phyloP scores from a whole-genome alignment of 2,329 filamentous ascomycete genomes.

The Pseudogymnoascus sp. region DNA sequence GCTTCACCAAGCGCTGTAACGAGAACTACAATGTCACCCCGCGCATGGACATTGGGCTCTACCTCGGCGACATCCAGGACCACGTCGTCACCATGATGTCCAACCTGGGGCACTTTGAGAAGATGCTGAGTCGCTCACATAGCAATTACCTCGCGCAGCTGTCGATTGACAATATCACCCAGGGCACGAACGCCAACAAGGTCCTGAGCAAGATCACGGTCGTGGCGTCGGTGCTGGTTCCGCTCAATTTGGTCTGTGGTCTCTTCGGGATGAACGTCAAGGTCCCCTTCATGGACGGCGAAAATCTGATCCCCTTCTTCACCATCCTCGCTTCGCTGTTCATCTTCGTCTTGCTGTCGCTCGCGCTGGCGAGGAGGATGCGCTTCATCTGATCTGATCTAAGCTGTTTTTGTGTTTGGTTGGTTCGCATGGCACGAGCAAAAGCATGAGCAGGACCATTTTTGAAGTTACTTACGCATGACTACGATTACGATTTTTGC shows the following conservation, averaged over 20 bases:
- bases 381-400: slow-evolving; percentile 22
- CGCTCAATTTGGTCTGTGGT: slow-evolving; percentile 67
- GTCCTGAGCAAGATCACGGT: slow-evolving; percentile 93
- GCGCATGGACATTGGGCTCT: slow-evolving; percentile 91
- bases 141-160: slow-evolving; percentile 95
- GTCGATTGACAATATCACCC: slow-evolving; percentile 80
- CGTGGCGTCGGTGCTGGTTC: slow-evolving; percentile 89
- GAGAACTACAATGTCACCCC: slow-evolving; percentile 94
- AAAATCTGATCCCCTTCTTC: slow-evolving; percentile 47
- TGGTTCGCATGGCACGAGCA: not conserved
- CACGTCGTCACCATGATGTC: slow-evolving; percentile 99
- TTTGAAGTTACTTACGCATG: not conserved
- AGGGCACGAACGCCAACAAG: slow-evolving; percentile 81
- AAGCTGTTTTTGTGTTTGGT: not conserved
- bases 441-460: not conserved
- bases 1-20: slow-evolving; percentile 97
- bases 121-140: slow-evolving; percentile 90
- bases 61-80: slow-evolving; percentile 95
- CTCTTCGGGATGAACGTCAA: slow-evolving; percentile 81
- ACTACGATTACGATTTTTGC: not conserved
- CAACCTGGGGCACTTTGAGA: slow-evolving; percentile 91
- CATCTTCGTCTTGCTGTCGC: slow-evolving; percentile 34
- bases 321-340: slow-evolving; percentile 50
- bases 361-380: slow-evolving; percentile 21
- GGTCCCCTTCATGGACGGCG: slow-evolving; percentile 52